Base-by-base conservation (phyloP, 768 basidiomycete genomes). In the Suillus lakei region DNA sequence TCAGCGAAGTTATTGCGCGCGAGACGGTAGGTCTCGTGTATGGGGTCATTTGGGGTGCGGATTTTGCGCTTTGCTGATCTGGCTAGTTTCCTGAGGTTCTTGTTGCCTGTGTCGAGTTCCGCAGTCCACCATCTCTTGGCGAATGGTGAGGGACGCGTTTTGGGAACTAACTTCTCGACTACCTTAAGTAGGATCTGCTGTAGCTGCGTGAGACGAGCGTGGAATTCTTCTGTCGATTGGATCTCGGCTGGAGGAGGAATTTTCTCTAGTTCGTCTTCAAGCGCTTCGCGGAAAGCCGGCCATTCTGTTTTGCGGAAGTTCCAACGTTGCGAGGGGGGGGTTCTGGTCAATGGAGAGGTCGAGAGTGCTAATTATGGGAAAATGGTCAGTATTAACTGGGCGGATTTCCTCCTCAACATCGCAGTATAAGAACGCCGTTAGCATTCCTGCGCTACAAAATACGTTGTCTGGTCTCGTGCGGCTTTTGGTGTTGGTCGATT, bases 371-470 rank as follows among this genome's bases (percentile, higher is more conserved):
- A 68, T 36, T 9, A 86, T 80, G 0, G 80, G 82, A 61, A 78
- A 74, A 67, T 86, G 83, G 70, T 86, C 82, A 4, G 83, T 76
- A 2, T 64, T 61, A 0, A 70, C 50, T 0, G 74, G 76, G 4
- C 50, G 66, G 0, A 51, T 4, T 0, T 62, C 64, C 1, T 67
- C 70, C 3, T 61, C 39, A 1, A 72, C 71, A 9, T 73, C 51
- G 68, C 82, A 84, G 4, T 51, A 5, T 12, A 76, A 64, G 1
- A 82, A 46, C 0, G 32, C 9, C 3, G 75, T 67, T 0, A 63
- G 32, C 0, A 78, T 53, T 0, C 86, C 82, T 5, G 77, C 75
- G 12, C 79, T 36, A 10, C 36, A 36, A 10, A 36, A 36, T 36
- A 36, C 38, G 4, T 39, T 12, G 12, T 39, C 38, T 13, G 10